Evolutionary conservation across 306 rosid species (phyloP), one percentile per base, ranked within the genome.

Genomic region (Prunus mira): DNA sequence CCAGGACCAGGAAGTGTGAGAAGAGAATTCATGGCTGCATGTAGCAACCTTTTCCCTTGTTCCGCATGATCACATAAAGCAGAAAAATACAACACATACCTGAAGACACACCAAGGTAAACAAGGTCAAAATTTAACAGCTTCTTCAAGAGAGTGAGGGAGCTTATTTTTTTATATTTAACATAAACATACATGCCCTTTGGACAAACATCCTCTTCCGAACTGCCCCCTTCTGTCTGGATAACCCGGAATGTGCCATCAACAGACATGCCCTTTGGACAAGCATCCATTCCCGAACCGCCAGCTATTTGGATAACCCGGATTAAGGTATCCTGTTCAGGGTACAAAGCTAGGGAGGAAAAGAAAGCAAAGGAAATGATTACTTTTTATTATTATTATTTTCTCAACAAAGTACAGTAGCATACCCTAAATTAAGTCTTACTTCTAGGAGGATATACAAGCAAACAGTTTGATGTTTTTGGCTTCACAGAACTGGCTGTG

Each of bases 401-500:
- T 51, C 69, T 38, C 30, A 19, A 72, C 18, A 81, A 74, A 80
- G 56, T 55, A 69, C 60, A 73, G 7, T n/a, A 49, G 46, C 79
- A 28, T 69, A 56, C n/a, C 52, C 43, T 19, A 32, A 57, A 67
- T 54, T 57, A 62, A 55, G 27, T 79, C 96, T 90, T 86, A 95
- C 99, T 82, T 87, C 89, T 79, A 80, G 97, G 97, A 84, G 97
- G 97, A 81, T 84, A 92, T 65, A 89, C 91, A 85, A 92, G 82
- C 57, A 88, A 81, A 75, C 85, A 89, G 86, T 83, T 92, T 65
- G 86, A 75, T 66, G 84, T 63, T 72, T 84, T 89, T 79, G 88
- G 81, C 83, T 84, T 89, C 75, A 95, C 78, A 77, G 99, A 87
- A 74, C 84, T 76, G 76, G 75, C 82, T 49, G 97, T 87, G 77